Conservation (phyloP, 177 flowering plant genomes). For the Tripterygium wilfordii region DNA sequence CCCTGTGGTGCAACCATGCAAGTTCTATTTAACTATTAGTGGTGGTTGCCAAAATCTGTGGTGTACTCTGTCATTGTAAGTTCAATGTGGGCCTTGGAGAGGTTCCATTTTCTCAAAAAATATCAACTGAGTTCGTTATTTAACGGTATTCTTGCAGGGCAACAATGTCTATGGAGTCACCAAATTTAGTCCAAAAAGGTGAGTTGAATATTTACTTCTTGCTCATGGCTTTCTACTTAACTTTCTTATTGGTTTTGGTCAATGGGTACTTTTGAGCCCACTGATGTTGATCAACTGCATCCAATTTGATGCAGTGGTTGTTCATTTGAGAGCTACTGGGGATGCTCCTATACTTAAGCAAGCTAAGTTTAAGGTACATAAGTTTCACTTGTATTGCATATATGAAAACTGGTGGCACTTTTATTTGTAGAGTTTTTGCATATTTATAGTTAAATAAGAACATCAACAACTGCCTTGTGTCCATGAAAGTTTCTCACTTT, state of each 20-base stretch:
- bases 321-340: conserved; percentile 85
- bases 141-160: too few species aligned
- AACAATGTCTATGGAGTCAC: conserved; percentile 23
- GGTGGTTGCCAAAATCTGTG: too few species aligned
- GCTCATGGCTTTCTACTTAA: background rate
- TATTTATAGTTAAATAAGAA: too few species aligned
- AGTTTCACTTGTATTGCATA: background rate
- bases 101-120: too few species aligned
- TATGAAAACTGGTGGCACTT: background rate
- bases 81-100: too few species aligned
- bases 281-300: background rate
- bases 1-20: too few species aligned
- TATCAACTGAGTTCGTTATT: too few species aligned
- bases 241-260: background rate
- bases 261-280: background rate
- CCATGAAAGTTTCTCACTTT: too few species aligned
- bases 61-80: too few species aligned
- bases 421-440: too few species aligned
- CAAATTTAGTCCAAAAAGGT: conserved; percentile 24
- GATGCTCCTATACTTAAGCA: conserved; percentile 97
- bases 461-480: too few species aligned
- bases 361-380: conserved; percentile 74
- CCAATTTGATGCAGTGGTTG: conserved; percentile 28
- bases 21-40: too few species aligned
- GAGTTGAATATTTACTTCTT: background rate